Evolutionary conservation across 2,329 filamentous ascomycete genomes (phyloP).

Genomic region (Ophiostoma ulmi): DNA sequence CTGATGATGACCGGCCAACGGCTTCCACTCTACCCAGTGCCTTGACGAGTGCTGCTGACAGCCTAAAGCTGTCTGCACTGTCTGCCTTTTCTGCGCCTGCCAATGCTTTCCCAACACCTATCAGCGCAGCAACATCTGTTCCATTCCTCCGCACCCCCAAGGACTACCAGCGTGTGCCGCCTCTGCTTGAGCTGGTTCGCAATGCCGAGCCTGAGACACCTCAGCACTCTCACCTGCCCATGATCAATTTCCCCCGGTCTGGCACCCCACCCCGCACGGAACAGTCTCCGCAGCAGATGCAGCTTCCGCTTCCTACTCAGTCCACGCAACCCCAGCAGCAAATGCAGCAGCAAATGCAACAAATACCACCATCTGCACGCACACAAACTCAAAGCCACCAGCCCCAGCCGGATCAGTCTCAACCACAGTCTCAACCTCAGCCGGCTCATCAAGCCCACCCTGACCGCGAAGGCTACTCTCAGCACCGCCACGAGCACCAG

Average conservation of each 20-base stretch:
- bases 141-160: constrained; percentile 50
- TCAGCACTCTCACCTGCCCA: constrained; percentile 50
- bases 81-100: constrained; percentile 46
- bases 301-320: constrained; percentile 29
- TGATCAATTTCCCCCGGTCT: constrained; percentile 51
- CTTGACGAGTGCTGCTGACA: constrained; percentile 52
- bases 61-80: constrained; percentile 52
- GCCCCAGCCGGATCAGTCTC: not conserved
- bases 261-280: constrained; percentile 44
- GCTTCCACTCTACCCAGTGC: constrained; percentile 56
- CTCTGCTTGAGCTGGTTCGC: constrained; percentile 54
- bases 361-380: not conserved
- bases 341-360: constrained; percentile 25
- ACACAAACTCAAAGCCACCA: not conserved
- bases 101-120: constrained; percentile 57
- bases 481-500: constrained; percentile 17
- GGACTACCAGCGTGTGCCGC: constrained; percentile 55
- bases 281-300: constrained; percentile 36
- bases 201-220: constrained; percentile 49
- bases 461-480: constrained; percentile 6
- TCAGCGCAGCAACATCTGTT: constrained; percentile 47
- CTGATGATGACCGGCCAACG: constrained; percentile 56
- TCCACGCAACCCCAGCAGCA: constrained; percentile 30
- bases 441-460: not conserved
- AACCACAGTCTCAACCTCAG: not conserved